Evolutionary conservation across 2,329 filamentous ascomycete genomes (phyloP).

Genomic region (Bipolaris sorokiniana): DNA sequence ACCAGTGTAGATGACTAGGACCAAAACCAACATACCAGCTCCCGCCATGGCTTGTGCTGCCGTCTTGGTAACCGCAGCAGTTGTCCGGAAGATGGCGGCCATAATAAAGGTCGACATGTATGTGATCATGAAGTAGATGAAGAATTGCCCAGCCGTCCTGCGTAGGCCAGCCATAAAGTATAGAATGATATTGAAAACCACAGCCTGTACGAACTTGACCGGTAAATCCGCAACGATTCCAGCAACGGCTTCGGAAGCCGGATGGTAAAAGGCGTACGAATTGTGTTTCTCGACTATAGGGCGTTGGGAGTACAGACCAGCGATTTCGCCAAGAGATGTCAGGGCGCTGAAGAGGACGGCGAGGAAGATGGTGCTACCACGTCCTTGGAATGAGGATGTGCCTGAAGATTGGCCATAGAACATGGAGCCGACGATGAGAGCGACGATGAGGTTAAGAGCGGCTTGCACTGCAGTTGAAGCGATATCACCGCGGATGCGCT

Average conservation of each 20-base stretch:
- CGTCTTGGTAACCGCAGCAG: conserved; percentile 75
- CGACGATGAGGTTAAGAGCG: conserved; percentile 60
- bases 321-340: conserved; percentile 61
- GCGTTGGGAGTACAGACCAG: conserved; percentile 75
- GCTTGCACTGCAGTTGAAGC: conserved; percentile 45
- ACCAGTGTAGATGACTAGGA: conserved; percentile 70
- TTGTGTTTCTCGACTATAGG: conserved; percentile 89
- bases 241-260: conserved; percentile 80
- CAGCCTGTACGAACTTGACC: conserved; percentile 73
- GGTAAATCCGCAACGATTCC: conserved; percentile 86
- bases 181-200: conserved; percentile 77
- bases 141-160: conserved; percentile 75
- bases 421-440: conserved; percentile 66
- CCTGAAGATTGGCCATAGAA: conserved; percentile 61
- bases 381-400: conserved; percentile 60
- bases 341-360: conserved; percentile 66
- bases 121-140: conserved; percentile 73
- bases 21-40: conserved; percentile 64
- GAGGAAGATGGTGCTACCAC: conserved; percentile 65
- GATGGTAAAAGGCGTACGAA: conserved; percentile 86
- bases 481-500: conserved; percentile 44
- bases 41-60: conserved; percentile 63
- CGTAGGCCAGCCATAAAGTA: conserved; percentile 87
- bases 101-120: conserved; percentile 67
- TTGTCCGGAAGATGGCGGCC: conserved; percentile 82